Conservation (phyloP, 1,139 yeast species). For the Sugiyamaella novakii region DNA sequence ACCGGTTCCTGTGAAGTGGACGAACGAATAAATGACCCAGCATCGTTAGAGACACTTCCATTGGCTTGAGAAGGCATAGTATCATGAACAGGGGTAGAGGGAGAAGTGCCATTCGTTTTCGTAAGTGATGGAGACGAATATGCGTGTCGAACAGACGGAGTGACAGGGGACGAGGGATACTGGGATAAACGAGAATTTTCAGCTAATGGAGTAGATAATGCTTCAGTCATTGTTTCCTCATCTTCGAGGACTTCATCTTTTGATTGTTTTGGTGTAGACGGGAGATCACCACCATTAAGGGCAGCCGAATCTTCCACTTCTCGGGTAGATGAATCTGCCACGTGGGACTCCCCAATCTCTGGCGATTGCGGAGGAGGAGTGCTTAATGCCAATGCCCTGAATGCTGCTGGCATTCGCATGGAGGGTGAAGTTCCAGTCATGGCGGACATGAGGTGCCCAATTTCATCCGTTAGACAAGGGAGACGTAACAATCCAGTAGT, state of each 20-base stretch:
- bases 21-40: background rate
- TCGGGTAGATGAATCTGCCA: background rate
- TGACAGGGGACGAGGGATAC: background rate
- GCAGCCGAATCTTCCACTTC: background rate
- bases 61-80: background rate
- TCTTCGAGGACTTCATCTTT: background rate
- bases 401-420: conserved; percentile 22
- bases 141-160: conserved; percentile 9
- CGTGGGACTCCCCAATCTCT: background rate
- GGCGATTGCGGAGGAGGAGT: conserved; percentile 1
- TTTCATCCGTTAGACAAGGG: too few species aligned
- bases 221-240: background rate
- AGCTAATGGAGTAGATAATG: background rate
- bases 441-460: conserved; percentile 4
- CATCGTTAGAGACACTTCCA: background rate
- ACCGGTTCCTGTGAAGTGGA: background rate
- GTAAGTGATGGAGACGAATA: conserved; percentile 7
- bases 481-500: too few species aligned
- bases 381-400: conserved; percentile 10
- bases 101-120: background rate
- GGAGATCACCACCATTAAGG: background rate
- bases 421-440: conserved; percentile 16
- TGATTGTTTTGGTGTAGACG: background rate
- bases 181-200: background rate
- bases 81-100: conserved; percentile 7